Evolutionary conservation across 202 grass and related monocot species (phyloP).

Genomic region (Carex sylvatica): DNA sequence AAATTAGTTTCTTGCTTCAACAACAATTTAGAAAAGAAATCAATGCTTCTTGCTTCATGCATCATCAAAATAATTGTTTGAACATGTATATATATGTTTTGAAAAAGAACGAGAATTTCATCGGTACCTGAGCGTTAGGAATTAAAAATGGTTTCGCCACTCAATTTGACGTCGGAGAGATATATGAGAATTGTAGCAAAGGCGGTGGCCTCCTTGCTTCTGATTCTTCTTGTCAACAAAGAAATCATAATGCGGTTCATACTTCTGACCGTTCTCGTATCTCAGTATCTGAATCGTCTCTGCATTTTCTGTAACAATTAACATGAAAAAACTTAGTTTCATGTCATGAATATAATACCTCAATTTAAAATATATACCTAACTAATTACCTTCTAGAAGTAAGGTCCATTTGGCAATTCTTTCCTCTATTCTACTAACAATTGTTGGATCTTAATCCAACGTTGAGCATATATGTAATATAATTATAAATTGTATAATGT

Average conservation of each 20-base stretch:
- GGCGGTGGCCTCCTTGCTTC: constrained; percentile 54
- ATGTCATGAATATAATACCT: no score
- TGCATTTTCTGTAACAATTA: constrained; percentile 71
- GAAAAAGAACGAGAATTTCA: neutral
- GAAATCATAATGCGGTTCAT: constrained; percentile 84
- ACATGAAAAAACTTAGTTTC: constrained; percentile 14
- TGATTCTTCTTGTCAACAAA: constrained; percentile 73
- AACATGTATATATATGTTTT: no score
- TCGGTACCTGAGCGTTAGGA: constrained; percentile 63
- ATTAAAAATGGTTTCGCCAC: constrained; percentile 80
- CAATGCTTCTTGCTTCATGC: neutral
- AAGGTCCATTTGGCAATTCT: constrained; percentile 77
- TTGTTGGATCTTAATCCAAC: no score
- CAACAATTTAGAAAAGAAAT: no score
- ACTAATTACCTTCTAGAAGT: constrained; percentile 48
- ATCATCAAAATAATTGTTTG: no score
- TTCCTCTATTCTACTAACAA: constrained; percentile 55
- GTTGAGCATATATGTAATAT: no score
- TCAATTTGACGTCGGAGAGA: constrained; percentile 48
- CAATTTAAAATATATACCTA: constrained; percentile 18
- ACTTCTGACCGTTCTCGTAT: constrained; percentile 68
- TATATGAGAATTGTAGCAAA: constrained; percentile 85
- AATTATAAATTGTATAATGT: no score
- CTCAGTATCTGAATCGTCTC: constrained; percentile 71
- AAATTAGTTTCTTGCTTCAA: no score